Evolutionary conservation across 2,329 filamentous ascomycete species (phyloP), one percentile per base, ranked within the genome.

Genomic region (Elsinoe ampelina): DNA sequence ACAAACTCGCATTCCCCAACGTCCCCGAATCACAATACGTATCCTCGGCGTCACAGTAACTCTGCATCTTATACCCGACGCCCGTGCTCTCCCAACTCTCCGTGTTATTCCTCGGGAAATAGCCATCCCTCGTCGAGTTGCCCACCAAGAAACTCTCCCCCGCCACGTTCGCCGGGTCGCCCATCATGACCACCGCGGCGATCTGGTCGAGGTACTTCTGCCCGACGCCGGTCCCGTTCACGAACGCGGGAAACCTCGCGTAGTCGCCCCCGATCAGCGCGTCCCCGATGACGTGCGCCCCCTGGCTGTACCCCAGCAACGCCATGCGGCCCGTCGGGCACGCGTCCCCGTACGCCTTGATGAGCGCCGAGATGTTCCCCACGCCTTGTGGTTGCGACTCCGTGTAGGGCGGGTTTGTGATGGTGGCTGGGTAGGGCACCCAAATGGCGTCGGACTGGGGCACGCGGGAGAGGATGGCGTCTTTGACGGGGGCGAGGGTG

Each of bases 261-360:
- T 38, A 59, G 20, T 57, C 42, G 5, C 57, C 58, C 22, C 58
- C 56, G 30, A 36, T 54, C 60, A 63, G 43, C 13, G 60, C 60
- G 42, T 63, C 61, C 34, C 58, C 32, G 10, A 60, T 59, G 32
- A 63, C 58, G 54, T 64, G 62, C 1, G 65, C 68, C 47, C 73
- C 73, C 58, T 75, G 70, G 1, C 70, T 72, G 60, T 73, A 75
- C 0, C 73, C 73, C 58, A 69, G 71, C 30, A 75, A 54, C 5
- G 75, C 71, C 11, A 76, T 66, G 58, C 69, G 72, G 19, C 71
- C 59, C 36, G 72, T 59, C 13, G 73, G 73, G 57, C 73, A 76
- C 13, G 64, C 63, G 60, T 68, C 62, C 61, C 56, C 34, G 68
- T 75, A 75, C 0, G 66, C 68, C 5, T 65, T 67, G 59, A 76